Evolutionary conservation across 1,139 yeast genomes (phyloP), one percentile per base, ranked within the genome.

Genomic region (Tardiomyces depauwii): DNA sequence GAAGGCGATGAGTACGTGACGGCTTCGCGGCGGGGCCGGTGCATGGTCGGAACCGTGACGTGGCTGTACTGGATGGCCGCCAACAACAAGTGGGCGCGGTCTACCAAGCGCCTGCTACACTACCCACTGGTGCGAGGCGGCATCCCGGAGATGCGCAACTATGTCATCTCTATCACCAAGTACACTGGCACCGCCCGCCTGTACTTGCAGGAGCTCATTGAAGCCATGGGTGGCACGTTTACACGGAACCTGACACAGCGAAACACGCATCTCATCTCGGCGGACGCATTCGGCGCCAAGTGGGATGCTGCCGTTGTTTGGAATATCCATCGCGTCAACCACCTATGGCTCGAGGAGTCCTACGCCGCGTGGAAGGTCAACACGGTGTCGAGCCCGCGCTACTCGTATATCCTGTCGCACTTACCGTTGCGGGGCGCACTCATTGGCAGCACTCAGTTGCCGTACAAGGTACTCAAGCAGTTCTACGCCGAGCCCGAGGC

Each of bases 331-430:
- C 73, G 83, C 1, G 82, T 86, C 0, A 88, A 83, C 57, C 95
- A 86, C 61, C 58, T 81, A 18, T 91, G 98, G 98, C 65, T 91
- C n/a, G 97, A 91, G 59, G 93, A 85, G 49, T 74, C 84, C 45
- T 83, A 72, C 58, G 70, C 80, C 0, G 63, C 71, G 42, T 82
- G 93, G 89, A 62, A 63, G 42, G 55, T 71, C 5, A 69, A 76
- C 54, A 75, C 78, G 42, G 68, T 64, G 18, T 57, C 69, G 1
- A 57, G 61, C 14, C 67, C 73, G 2, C 67, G 75, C 39, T 82
- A 72, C 58, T 63, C 71, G 19, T 67, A 69, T 46, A 66, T 76
- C 45, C 78, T 79, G 1, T 63, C 68, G 40, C 65, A 62, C 21
- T 55, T 66, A 1, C 62, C 63, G 36, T 58, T 75, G 46, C n/a